phyloP scores from a whole-genome alignment of 140 eudicot genomes.

The Senecio squalidus region DNA sequence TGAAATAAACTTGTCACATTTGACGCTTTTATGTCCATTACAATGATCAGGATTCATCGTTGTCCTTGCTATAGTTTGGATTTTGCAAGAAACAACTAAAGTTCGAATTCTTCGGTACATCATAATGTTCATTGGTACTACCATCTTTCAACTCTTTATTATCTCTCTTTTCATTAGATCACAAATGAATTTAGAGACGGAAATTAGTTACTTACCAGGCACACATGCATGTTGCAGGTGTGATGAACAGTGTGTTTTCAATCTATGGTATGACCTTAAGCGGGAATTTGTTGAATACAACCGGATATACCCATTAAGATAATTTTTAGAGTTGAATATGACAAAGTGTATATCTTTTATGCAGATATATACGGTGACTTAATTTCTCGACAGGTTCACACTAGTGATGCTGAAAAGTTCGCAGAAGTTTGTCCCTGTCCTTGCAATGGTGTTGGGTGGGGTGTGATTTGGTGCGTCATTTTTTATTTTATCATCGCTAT shows the following conservation, averaged over 20 bases:
- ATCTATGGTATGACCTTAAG: constrained; percentile 47
- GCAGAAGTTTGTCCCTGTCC: constrained; percentile 97
- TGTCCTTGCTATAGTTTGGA: constrained; percentile 61
- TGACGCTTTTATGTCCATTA: constrained; percentile 10
- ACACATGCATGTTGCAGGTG: constrained; percentile 39
- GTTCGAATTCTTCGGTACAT: constrained; percentile 59
- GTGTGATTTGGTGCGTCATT: constrained; percentile 68
- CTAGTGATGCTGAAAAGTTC: constrained; percentile 98
- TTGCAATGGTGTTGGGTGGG: constrained; percentile 93
- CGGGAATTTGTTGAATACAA: background rate
- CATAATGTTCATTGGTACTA: constrained; percentile 57
- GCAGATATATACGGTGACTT: constrained; percentile 96
- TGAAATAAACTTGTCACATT: constrained; percentile 3
- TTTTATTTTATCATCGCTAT: constrained; percentile 6
- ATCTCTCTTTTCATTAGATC: constrained; percentile 8
- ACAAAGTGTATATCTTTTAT: constrained; percentile 5
- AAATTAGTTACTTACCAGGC: constrained; percentile 12
- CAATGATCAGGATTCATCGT: constrained; percentile 42
- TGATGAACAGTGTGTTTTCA: constrained; percentile 72
- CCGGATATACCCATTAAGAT: background rate
- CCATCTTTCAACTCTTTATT: constrained; percentile 7
- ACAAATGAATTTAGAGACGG: constrained; percentile 8
- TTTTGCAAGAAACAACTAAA: constrained; percentile 64
- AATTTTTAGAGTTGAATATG: constrained; percentile 1
- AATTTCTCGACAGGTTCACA: constrained; percentile 83